Base-by-base conservation (phyloP, 2,329 filamentous ascomycete genomes). In the Emmonsiellopsis sp. region DNA sequence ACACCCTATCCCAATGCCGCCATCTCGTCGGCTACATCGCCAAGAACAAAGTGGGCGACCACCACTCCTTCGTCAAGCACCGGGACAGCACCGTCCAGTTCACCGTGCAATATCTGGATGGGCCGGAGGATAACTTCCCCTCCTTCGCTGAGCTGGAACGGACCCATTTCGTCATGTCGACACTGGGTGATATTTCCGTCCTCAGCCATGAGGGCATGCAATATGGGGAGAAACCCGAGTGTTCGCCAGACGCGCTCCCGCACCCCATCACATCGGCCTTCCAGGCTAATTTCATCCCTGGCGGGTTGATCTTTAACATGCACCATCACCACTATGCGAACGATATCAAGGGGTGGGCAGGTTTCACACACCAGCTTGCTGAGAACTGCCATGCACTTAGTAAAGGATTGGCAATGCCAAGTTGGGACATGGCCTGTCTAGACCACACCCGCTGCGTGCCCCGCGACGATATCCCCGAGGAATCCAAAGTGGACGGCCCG, bases 321-420 rank as follows among this genome's bases (percentile, higher is more conserved):
- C 71, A 75, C 41, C 60, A 64, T 49, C 74, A 76, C 44, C 73
- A 76, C 53, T 76, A 70, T 47, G 57, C 67, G 42, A 72, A 71
- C 54, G 73, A 76, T 55, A 60, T 73, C 0, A 73, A 72, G 67
- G 72, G 70, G 3, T 75, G 72, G 71, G 64, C 66, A 0, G 62
- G 63, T 5, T 66, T 71, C 16, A 58, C 62, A 0, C 65, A 68
- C 15, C 71, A 75, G 61, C 65, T 76, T 3, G 72, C 72, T 6
- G 73, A 75, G 42, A 74, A 75, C 54, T 76, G 72, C 58, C 57
- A 61, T 40, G 67, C 73, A 3, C 58, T 67, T 11, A 20, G 15
- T 5, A 30, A 47, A 26, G 20, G 20, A 5, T 26, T 26, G 63
- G 69, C 34, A 0, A 65, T 65, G 9, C 70, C 72, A 0, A 5